Evolutionary conservation across 345 rosid species (phyloP).

Genomic region (Streptanthus diversifolius): DNA sequence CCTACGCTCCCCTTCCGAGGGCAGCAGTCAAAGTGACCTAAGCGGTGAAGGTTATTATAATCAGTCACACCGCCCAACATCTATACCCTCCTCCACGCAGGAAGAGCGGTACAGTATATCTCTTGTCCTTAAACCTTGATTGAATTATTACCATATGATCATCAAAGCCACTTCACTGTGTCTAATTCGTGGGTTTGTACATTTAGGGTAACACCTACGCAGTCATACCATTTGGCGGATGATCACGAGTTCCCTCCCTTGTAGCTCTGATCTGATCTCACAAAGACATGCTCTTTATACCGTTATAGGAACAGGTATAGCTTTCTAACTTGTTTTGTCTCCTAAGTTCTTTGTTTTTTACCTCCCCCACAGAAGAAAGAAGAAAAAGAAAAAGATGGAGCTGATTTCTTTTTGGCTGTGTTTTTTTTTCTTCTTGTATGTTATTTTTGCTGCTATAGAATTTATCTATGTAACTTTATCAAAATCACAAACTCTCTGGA

Average conservation of each 20-base stretch:
- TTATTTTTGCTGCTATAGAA: slow-evolving; percentile 12
- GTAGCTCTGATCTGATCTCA: slow-evolving; percentile 37
- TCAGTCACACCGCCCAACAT: slow-evolving; percentile 38
- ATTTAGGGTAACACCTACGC: slow-evolving; percentile 46
- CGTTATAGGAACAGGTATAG: slow-evolving; percentile 35
- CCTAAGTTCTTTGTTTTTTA: not conserved
- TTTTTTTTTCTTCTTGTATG: slow-evolving; percentile 8
- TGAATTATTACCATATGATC: not conserved
- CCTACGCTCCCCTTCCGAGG: slow-evolving; percentile 21
- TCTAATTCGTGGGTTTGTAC: slow-evolving; percentile 16
- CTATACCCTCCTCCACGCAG: slow-evolving; percentile 31
- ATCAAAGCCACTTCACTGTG: not conserved
- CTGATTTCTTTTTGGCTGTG: slow-evolving; percentile 24
- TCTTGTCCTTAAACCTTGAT: not conserved
- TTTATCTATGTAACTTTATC: slow-evolving; percentile 21
- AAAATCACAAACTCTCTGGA: slow-evolving; percentile 14
- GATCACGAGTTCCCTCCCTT: slow-evolving; percentile 85
- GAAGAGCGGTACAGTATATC: slow-evolving; percentile 51
- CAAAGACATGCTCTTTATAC: slow-evolving; percentile 23
- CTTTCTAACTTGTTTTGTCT: slow-evolving; percentile 31
- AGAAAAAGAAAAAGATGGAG: slow-evolving; percentile 8
- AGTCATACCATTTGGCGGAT: slow-evolving; percentile 66
- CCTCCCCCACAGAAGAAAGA: not conserved
- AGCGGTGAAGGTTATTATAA: slow-evolving; percentile 15
- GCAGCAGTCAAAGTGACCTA: slow-evolving; percentile 33